Evolutionary conservation across 805 yeast species (phyloP).

Genomic region (Komagataella ulmi): DNA sequence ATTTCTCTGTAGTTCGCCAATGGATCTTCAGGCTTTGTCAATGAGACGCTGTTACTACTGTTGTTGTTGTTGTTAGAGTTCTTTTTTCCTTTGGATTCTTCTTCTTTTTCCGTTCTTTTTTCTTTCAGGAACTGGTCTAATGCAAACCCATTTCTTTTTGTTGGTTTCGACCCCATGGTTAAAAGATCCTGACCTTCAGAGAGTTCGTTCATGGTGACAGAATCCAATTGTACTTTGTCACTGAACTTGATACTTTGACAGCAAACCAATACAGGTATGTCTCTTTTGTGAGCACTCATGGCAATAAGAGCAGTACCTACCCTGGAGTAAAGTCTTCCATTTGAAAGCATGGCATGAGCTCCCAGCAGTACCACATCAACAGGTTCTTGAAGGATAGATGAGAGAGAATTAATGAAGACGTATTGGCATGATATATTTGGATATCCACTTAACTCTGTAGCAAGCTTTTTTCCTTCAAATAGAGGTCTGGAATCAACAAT

Average conservation of each 20-base stretch:
- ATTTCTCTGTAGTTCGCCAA: constrained; percentile 50
- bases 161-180: constrained; percentile 32
- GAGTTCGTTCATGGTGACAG: constrained; percentile 88
- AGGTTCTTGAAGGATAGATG: constrained; percentile 61
- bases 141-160: constrained; percentile 43
- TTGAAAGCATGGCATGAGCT: constrained; percentile 94
- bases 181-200: constrained; percentile 67
- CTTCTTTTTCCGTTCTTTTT: constrained; percentile 17
- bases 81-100: background rate
- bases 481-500: constrained; percentile 90
- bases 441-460: constrained; percentile 39
- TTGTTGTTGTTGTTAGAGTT: constrained; percentile 9
- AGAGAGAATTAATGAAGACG: constrained; percentile 64
- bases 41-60: constrained; percentile 12
- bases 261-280: constrained; percentile 89
- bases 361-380: constrained; percentile 89
- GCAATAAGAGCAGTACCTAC: constrained; percentile 93
- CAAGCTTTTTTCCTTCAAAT: constrained; percentile 80
- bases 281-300: constrained; percentile 76
- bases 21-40: constrained; percentile 14
- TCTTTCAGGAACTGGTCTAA: constrained; percentile 45
- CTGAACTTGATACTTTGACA: constrained; percentile 92
- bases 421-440: constrained; percentile 65
- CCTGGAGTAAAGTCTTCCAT: constrained; percentile 84
- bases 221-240: constrained; percentile 89